Conservation (phyloP, 2,329 filamentous ascomycete species). For the Ophiocordyceps camponoti-saundersi region DNA sequence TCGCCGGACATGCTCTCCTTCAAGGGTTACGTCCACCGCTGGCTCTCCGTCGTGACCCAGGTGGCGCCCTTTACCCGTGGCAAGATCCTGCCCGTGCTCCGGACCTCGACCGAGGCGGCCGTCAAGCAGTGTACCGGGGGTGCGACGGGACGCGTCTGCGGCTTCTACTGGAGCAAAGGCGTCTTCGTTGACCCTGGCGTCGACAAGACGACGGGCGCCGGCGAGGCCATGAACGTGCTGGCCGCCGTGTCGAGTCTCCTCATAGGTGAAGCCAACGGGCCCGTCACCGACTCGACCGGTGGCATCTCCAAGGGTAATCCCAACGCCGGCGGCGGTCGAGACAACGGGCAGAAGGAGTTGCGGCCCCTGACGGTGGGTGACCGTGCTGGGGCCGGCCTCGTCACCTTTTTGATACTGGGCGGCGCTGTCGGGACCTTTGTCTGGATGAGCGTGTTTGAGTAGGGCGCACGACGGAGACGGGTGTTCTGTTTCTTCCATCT, state of each 20-base stretch:
- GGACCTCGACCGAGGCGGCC: conserved; percentile 39
- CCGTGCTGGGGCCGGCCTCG: conserved; percentile 28
- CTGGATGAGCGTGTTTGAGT: conserved; percentile 30
- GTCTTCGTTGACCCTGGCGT: conserved; percentile 25
- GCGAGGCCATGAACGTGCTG: conserved; percentile 41
- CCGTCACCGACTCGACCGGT: conserved; percentile 29
- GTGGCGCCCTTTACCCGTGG: conserved; percentile 40
- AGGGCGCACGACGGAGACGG: neutral
- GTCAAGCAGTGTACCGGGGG: conserved; percentile 46
- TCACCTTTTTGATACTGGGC: conserved; percentile 26
- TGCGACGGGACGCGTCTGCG: conserved; percentile 38
- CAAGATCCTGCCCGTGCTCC: conserved; percentile 39
- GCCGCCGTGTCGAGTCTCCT: conserved; percentile 34
- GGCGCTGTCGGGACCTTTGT: conserved; percentile 25
- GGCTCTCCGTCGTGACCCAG: conserved; percentile 43
- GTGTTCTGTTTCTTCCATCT: neutral
- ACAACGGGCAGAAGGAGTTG: conserved; percentile 9
- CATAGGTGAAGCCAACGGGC: conserved; percentile 20
- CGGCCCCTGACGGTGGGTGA: conserved; percentile 25
- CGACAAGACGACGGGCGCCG: conserved; percentile 39
- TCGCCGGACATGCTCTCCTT: conserved; percentile 56
- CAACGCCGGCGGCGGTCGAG: conserved; percentile 18
- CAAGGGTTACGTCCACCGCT: conserved; percentile 53
- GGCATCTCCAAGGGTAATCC: conserved; percentile 29
- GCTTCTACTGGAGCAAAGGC: conserved; percentile 41